Percentiles rank a stretch among this genome's conserved stretches.
Conservation (phyloP, 306 rosid genomes). For the Senna siamea region DNA sequence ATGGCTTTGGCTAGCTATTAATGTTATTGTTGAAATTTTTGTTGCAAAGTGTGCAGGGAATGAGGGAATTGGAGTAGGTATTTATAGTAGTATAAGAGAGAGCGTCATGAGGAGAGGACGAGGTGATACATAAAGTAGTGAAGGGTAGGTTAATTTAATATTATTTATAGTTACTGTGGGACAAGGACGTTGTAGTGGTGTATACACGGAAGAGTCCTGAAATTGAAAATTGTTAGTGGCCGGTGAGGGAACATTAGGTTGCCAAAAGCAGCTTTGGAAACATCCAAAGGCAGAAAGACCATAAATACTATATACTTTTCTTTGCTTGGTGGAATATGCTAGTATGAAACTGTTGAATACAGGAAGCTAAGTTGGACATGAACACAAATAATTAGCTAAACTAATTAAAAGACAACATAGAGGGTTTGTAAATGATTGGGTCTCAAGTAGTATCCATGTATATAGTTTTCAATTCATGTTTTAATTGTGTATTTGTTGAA, state of each 20-base stretch:
- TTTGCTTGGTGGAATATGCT: conserved; percentile 29
- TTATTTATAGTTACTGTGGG: not conserved
- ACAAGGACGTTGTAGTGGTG: not conserved
- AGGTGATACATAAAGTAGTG: not conserved
- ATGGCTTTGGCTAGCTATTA: no score
- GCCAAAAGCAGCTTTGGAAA: conserved; percentile 32
- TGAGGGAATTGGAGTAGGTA: conserved; percentile 41
- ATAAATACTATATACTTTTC: not conserved
- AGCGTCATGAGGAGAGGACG: not conserved
- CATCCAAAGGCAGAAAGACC: no score
- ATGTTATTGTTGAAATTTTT: conserved; percentile 24
- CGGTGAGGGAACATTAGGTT: conserved; percentile 29
- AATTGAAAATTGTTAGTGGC: no score
- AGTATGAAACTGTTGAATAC: not conserved
- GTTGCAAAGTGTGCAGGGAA: conserved; percentile 25
- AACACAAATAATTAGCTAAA: not conserved
- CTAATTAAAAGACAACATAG: not conserved
- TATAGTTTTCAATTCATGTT: not conserved
- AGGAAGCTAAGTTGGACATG: conserved; percentile 9
- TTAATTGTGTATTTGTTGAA: not conserved
- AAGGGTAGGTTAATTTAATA: not conserved
- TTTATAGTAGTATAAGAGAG: conserved; percentile 47
- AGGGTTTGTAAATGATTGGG: not conserved
- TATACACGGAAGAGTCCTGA: conserved; percentile 28
- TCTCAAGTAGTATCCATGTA: not conserved